These are phyloP conservation scores for Curvularia verruculosa DNA, from an alignment of 2,329 filamentous ascomycete genomes.

Conservation along the genomic window DNA sequence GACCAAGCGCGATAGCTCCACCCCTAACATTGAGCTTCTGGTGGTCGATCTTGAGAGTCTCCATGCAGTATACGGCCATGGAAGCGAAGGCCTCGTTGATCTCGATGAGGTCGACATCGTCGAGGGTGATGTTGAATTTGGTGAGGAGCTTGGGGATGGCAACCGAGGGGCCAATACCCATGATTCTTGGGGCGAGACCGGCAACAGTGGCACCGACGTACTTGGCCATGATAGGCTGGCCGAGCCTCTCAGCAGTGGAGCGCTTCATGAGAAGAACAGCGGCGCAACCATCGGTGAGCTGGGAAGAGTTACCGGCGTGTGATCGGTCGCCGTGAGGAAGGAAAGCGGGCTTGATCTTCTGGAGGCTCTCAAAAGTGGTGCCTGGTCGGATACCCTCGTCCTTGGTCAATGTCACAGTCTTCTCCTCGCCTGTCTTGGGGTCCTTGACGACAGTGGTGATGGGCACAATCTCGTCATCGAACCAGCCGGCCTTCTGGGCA, in stretches of 20 bases:
- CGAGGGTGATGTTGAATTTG: conserved; percentile 76
- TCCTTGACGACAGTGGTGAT: conserved; percentile 84
- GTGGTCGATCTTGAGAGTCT: conserved; percentile 69
- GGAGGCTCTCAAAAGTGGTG: conserved; percentile 81
- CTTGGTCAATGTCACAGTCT: conserved; percentile 77
- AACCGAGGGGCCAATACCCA: conserved; percentile 86
- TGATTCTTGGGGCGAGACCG: conserved; percentile 89
- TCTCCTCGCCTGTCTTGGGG: conserved; percentile 77
- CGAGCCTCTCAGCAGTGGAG: conserved; percentile 81
- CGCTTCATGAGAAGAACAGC: conserved; percentile 94
- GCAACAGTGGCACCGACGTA: conserved; percentile 91
- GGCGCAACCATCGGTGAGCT: conserved; percentile 93
- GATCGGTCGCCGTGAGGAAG: conserved; percentile 84
- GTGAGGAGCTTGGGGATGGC: conserved; percentile 80
- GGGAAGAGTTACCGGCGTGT: conserved; percentile 91
- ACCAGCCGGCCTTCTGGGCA: conserved; percentile 89
- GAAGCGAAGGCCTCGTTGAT: conserved; percentile 98
- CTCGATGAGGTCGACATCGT: conserved; percentile 89
- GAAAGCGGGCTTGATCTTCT: conserved; percentile 90
- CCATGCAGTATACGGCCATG: conserved; percentile 92
- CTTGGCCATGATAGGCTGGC: conserved; percentile 92
- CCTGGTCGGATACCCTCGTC: conserved; percentile 93
- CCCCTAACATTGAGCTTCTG: conserved; percentile 81
- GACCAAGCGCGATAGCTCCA: conserved; percentile 82
- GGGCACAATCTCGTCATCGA: conserved; percentile 92